Evolutionary conservation across 176 grass and related monocot genomes (phyloP), one percentile per base, ranked within the genome.

Genomic region (Oryza meyeriana): DNA sequence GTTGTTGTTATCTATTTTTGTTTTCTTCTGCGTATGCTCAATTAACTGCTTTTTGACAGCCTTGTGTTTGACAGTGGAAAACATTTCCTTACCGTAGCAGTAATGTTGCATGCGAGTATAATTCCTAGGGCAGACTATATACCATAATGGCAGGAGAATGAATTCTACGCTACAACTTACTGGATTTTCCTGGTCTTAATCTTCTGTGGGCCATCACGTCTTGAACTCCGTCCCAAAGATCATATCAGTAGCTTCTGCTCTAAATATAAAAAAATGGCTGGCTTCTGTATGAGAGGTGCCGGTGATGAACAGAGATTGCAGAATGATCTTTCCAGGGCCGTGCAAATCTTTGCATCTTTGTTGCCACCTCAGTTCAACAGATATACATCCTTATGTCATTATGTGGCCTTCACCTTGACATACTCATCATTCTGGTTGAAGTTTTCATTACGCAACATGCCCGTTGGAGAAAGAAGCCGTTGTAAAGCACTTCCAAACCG

Each of bases 401-500:
- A 97, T 16, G 83, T 80, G 13, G 85, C 72, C 78, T 94, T 87
- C 64, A 79, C 74, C 48, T 92, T 85, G 55, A 83, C 66, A 50
- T 87, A 71, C 69, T 90, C 80, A 44, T 33, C 80, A 44, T 33
- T 42, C 79, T 89, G 92, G 67, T 98, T 79, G 3, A 93, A 91
- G 13, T 88, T 92, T 83, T 93, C 79, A 1, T 91, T 93, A 62
- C 88, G 95, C 69, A 95, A 6, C 88, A 98, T 74, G 34, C 95
- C 90, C 31, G 26, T 84, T 55, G 71, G 81, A 84, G 92, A 98
- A 70, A 86, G 59, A 79, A 98, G 88, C 69, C 92, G 85, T 69
- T 88, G 90, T 52, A 91, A 79, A 81, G 82, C 95, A 57, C 94
- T 91, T 80, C 80, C 84, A n/a, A 94, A 91, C 61, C 92, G 92